Conservation (phyloP, 2,329 filamentous ascomycete genomes). For the Ophiostoma sp. region DNA sequence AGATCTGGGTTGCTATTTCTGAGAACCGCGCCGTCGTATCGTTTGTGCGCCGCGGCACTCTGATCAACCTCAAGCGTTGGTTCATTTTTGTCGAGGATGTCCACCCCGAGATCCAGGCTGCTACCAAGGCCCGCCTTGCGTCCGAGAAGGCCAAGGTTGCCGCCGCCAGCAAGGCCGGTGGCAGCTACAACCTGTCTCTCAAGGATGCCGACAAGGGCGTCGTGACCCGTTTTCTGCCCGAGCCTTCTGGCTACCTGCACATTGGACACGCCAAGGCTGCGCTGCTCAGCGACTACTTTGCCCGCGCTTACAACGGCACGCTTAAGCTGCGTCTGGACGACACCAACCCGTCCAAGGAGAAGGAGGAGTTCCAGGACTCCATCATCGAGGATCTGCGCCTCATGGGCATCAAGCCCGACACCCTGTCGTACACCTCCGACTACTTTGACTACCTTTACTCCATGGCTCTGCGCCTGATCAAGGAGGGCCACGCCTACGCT, state of each 20-base stretch:
- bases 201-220: constrained; percentile 82
- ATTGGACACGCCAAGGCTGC: constrained; percentile 81
- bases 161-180: constrained; percentile 68
- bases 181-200: constrained; percentile 82
- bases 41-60: constrained; percentile 70
- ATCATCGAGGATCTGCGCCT: constrained; percentile 88
- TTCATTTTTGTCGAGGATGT: constrained; percentile 78
- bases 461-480: constrained; percentile 76
- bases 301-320: constrained; percentile 87
- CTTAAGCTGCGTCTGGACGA: constrained; percentile 92
- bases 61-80: constrained; percentile 78
- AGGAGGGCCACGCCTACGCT: constrained; percentile 82
- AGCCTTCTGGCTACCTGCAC: constrained; percentile 93
- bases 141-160: constrained; percentile 64
- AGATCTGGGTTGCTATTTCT: constrained; percentile 76
- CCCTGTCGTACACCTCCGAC: constrained; percentile 84
- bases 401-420: constrained; percentile 87
- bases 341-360: constrained; percentile 96
- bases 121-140: constrained; percentile 64
- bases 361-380: constrained; percentile 89
- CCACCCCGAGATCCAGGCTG: constrained; percentile 68
- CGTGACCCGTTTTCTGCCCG: constrained; percentile 85
- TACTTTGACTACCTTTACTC: constrained; percentile 93
- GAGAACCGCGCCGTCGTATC: constrained; percentile 79
- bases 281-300: constrained; percentile 87